Percentiles rank a stretch among this genome's conserved stretches.
Evolutionary conservation across 768 basidiomycete genomes (phyloP).

Genomic region (Suillus fuscotomentosus): DNA sequence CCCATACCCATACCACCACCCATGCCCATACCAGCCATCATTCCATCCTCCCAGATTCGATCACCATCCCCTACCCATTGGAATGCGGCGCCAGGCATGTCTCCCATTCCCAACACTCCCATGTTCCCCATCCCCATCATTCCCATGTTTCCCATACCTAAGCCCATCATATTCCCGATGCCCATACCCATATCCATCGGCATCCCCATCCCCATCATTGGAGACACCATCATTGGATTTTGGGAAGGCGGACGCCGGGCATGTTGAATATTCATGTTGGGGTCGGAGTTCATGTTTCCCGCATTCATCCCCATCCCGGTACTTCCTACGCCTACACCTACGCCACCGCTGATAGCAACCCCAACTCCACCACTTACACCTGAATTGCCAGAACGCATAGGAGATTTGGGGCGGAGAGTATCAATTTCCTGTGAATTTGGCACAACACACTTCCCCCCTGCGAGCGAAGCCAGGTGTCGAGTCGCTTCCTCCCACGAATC

Average conservation of each 20-base stretch:
- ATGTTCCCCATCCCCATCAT: conserved; percentile 37
- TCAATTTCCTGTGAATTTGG: conserved; percentile 82
- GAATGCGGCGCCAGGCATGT: conserved; percentile 25
- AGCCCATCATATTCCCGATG: conserved; percentile 33
- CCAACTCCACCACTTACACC: conserved; percentile 25
- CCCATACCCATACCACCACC: conserved; percentile 19
- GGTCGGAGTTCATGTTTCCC: conserved; percentile 3
- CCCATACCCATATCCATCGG: conserved; percentile 38
- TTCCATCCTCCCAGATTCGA: conserved; percentile 42
- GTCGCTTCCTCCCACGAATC: conserved; percentile 66
- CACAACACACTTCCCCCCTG: conserved; percentile 59
- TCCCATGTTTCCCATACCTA: conserved; percentile 38
- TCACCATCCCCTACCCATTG: conserved; percentile 37
- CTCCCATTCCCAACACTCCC: conserved; percentile 36
- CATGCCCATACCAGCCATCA: conserved; percentile 38
- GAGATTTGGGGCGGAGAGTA: conserved; percentile 81
- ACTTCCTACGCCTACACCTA: conserved; percentile 16
- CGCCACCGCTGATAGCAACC: conserved; percentile 21
- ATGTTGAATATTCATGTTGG: conserved; percentile 14
- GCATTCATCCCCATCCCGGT: conserved; percentile 6
- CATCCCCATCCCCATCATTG: conserved; percentile 43
- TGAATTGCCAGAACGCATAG: conserved; percentile 45
- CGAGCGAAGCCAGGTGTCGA: conserved; percentile 45
- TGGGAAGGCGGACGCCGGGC: conserved; percentile 8
- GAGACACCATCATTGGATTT: conserved; percentile 34